Base-by-base conservation (phyloP, 2,329 filamentous ascomycete species). In the Botryosphaeria agaves region DNA sequence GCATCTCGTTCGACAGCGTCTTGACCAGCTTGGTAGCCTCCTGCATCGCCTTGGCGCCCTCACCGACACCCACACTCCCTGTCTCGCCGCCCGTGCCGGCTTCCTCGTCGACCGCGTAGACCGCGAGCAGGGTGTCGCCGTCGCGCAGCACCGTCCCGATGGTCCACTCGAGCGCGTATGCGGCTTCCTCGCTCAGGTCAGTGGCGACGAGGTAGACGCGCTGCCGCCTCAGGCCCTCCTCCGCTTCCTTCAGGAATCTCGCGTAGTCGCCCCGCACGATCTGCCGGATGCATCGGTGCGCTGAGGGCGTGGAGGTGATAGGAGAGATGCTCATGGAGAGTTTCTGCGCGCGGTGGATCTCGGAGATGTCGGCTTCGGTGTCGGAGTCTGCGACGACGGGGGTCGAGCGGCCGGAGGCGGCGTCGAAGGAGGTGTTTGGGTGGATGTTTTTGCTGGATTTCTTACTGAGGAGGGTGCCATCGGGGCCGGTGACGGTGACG, bases 181-280 rank as follows among this genome's bases (percentile, higher is more conserved):
- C 81, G 4, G 87, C 85, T 56, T 98, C 89, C 21, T 89, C 81
- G 41, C 85, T 94, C 3, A 95, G 60, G 52, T 98, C 89, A 0
- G 83, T 94, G 3, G 89, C 87, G n/a, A 94, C 84, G 11, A 98
- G 61, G 48, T 95, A 98, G 44, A 89, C 91, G 31, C 89, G 71
- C 36, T 87, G 69, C 31, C 80, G 72, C 29, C 80, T 72, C 29
- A 81, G 66, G 31, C 83, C 81, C 8, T 82, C 77, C 33, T 85
- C 75, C 0, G 80, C 80, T 44, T 85, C 74, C 39, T 76, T 68
- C 26, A 79, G 74, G 40, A 92, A 76, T 41, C 72, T 69, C 29
- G 60, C 58, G 48, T 82, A 94, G 41, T 95, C 81, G 23, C 89
- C 89, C 9, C 89, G 76, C 39, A 93, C 76, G 36, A 95, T 80